These are phyloP conservation scores for Monosporascus sp. DNA, from an alignment of 2,329 filamentous ascomycete genomes.

Conservation along the genomic window DNA sequence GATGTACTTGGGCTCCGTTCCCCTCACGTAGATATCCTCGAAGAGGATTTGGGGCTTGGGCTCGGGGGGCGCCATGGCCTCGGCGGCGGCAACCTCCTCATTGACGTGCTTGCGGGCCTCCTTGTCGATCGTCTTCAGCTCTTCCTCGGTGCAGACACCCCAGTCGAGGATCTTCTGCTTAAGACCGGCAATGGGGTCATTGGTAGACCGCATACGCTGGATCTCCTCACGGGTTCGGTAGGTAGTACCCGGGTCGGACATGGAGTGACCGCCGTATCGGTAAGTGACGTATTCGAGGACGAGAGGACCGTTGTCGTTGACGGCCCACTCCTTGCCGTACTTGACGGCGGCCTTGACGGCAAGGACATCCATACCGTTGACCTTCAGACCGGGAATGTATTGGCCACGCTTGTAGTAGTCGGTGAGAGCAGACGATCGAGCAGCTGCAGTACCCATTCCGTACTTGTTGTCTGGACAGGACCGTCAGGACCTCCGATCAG, in stretches of 20 bases:
- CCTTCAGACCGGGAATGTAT: slow-evolving; percentile 98
- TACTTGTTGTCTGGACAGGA: slow-evolving; percentile 88
- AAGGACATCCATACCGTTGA: slow-evolving; percentile 99
- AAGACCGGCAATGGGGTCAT: slow-evolving; percentile 95
- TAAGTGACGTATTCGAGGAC: slow-evolving; percentile 99
- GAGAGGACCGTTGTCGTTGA: slow-evolving; percentile 80
- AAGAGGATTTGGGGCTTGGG: slow-evolving; percentile 77
- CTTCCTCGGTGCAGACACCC: slow-evolving; percentile 85
- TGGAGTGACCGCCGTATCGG: slow-evolving; percentile 98
- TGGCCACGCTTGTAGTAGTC: slow-evolving; percentile 99
- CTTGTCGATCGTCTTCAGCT: slow-evolving; percentile 96
- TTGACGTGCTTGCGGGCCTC: slow-evolving; percentile 81
- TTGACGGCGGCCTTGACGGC: slow-evolving; percentile 94
- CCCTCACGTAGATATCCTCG: slow-evolving; percentile 93
- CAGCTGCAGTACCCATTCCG: slow-evolving; percentile 96
- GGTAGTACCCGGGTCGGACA: slow-evolving; percentile 98
- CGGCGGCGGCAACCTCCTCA: slow-evolving; percentile 82
- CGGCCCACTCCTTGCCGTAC: slow-evolving; percentile 86
- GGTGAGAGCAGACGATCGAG: slow-evolving; percentile 89
- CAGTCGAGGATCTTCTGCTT: slow-evolving; percentile 98
- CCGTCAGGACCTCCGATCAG: slow-evolving; percentile 19
- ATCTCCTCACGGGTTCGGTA: slow-evolving; percentile 99
- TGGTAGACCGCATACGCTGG: slow-evolving; percentile 97
- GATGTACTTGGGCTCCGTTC: slow-evolving; percentile 82
- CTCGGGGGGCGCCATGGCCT: slow-evolving; percentile 81